phyloP scores from a whole-genome alignment of 2,329 filamentous ascomycete genomes.

The Scedosporium aurantiacum region DNA sequence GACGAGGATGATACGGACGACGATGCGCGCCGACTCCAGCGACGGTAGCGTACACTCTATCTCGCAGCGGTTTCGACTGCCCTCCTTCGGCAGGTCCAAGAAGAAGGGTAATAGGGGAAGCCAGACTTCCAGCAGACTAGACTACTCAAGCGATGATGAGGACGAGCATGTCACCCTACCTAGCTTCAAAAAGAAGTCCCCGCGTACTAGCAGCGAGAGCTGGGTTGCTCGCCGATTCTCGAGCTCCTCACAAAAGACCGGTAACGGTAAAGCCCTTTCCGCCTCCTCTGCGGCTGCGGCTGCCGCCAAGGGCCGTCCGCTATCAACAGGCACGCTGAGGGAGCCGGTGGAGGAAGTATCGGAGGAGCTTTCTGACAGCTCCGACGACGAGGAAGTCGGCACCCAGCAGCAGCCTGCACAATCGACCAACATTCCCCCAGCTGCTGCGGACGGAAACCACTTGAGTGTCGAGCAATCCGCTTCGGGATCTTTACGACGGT shows the following conservation, averaged over 20 bases:
- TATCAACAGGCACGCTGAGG: constrained; percentile 20
- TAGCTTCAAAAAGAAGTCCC: constrained; percentile 20
- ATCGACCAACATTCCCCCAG: not conserved
- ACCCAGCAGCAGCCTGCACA: not conserved
- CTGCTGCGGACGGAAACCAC: not conserved
- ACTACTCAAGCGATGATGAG: constrained; percentile 53
- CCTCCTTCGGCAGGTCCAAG: constrained; percentile 29
- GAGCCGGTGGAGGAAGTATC: constrained; percentile 36
- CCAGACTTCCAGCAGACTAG: constrained; percentile 38
- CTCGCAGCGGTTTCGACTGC: constrained; percentile 26
- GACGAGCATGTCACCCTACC: constrained; percentile 12
- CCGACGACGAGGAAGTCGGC: constrained; percentile 28
- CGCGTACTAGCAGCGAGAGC: constrained; percentile 17
- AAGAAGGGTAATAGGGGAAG: constrained; percentile 28
- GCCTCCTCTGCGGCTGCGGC: constrained; percentile 23
- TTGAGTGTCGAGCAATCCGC: not conserved
- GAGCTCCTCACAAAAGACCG: not conserved
- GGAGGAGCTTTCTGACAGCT: constrained; percentile 50
- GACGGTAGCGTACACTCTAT: constrained; percentile 23
- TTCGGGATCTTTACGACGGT: constrained; percentile 23
- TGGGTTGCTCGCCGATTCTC: not conserved
- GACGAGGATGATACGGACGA: constrained; percentile 30
- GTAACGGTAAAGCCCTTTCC: constrained; percentile 3
- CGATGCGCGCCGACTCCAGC: constrained; percentile 30
- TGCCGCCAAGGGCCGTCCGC: constrained; percentile 21